Evolutionary conservation across 2,329 filamentous ascomycete species (phyloP), one percentile per base, ranked within the genome.

Genomic region (Rhexocercosporidium sp.): DNA sequence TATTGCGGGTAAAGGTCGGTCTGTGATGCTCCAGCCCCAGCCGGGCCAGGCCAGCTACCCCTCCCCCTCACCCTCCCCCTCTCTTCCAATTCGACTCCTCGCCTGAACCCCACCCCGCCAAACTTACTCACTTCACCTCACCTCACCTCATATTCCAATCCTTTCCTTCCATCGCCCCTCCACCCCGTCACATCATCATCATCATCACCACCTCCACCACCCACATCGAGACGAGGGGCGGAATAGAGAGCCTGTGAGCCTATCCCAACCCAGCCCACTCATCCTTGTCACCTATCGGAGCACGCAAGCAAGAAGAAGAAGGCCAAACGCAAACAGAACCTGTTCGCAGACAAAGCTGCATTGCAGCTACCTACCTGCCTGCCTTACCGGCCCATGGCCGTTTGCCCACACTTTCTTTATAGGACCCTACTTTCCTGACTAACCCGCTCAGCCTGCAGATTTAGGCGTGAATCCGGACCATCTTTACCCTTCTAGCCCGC

Each of bases 401-500:
- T 39, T 39, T 57, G 12, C 25, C 31, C 49, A 27, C 31, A 57
- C 20, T 37, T 59, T 59, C 37, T 59, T 41, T 25, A 49, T 61
- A 46, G n/a, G n/a, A n/a, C n/a, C n/a, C n/a, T n/a, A n/a, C n/a
- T n/a, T n/a, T n/a, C n/a, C 63, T 65, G 49, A 64, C 62, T 64
- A 57, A 57, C 31, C 20, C 41, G 20, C 37, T 39, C 64, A 62
- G 65, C 66, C 66, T 66, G 69, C 69, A 69, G 65, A 71, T 68
- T 71, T 68, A 69, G 65, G 69, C 69, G 53, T 66, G 65, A 70
- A 56, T 62, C 54, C 62, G 65, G 64, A 68, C 47, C 34, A 37
- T 37, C 34, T 5, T 37, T 47, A 53, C 59, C 14, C 16, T n/a
- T 53, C 27, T 61, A 37, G 59, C 51, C 49, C 20, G 62, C 29